Base-by-base conservation (phyloP, 306 rosid species). In the Dalbergia cochinchinensis region DNA sequence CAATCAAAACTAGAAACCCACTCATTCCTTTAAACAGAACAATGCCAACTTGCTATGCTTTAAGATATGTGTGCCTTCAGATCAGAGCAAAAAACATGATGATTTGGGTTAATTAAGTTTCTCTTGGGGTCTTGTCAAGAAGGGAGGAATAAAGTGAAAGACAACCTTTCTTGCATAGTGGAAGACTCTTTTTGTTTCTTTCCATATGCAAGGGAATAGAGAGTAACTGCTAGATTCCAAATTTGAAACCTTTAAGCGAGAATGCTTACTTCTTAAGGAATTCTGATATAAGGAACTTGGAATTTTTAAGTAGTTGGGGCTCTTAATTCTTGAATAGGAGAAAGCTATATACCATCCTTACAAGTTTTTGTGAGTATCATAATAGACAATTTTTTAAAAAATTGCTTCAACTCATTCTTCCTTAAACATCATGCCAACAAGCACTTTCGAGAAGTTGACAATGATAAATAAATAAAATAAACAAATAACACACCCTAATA, bases 141-240 rank as follows among this genome's bases (percentile, higher is more conserved):
- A 86, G 80, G 82, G 80, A 82, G 33, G 89, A 86, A 86, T 86
- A 86, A 86, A 86, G 89, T 79, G 82, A 79, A 71, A 65, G n/a
- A 62, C 34, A 73, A 53, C 18, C 55, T 73, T 73, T 72, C 31
- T 68, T 78, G 33, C 57, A 53, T 72, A 31, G 62, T 54, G 78
- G 83, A 69, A 67, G 26, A 15, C 84, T 63, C 73, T 42, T 85
- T 82, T 70, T 69, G 81, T 82, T 79, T 76, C 70, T 64, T 78
- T 69, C 65, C 11, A 16, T 18, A 55, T 74, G 75, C 8, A 83
- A 22, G 34, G 19, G 39, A 65, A 26, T 1, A 58, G 53, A 73
- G 41, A 4, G 20, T 45, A 66, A 73, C 48, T 13, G 62, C 71
- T 35, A 19, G 83, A 86, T 79, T 86, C 86, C 64, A 64, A 6